Evolutionary conservation across 1,284 basidiomycete species (phyloP).

Genomic region (Peniophora sp.): DNA sequence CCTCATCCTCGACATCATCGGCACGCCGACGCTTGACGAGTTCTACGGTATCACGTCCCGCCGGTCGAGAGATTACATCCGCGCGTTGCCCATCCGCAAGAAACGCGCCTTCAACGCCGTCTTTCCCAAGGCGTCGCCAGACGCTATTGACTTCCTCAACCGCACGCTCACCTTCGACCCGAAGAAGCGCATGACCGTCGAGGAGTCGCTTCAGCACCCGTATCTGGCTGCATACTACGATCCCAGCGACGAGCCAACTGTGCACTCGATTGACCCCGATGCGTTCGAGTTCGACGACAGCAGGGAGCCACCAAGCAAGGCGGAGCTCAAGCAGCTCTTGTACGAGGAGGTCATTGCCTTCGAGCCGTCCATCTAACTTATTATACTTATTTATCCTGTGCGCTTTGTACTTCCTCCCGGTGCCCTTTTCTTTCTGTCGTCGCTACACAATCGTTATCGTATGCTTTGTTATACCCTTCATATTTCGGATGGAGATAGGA

Average conservation of each 20-base stretch:
- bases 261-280: constrained; percentile 67
- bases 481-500: too few species aligned
- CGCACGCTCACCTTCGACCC: constrained; percentile 86
- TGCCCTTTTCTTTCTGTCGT: neutral
- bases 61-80: constrained; percentile 80
- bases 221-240: constrained; percentile 69
- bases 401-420: neutral
- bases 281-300: constrained; percentile 85
- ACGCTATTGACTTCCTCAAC: constrained; percentile 79
- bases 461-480: too few species aligned
- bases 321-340: constrained; percentile 66
- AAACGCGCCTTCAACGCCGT: constrained; percentile 50
- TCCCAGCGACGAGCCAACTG: constrained; percentile 75
- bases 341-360: constrained; percentile 67
- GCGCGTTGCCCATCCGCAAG: constrained; percentile 67
- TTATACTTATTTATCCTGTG: constrained; percentile 4
- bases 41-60: constrained; percentile 82
- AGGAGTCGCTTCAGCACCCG: constrained; percentile 79
- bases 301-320: constrained; percentile 71
- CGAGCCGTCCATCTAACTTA: constrained; percentile 40
- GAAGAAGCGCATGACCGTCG: constrained; percentile 78
- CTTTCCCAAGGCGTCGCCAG: constrained; percentile 63
- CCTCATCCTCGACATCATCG: constrained; percentile 83
- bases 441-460: neutral
- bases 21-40: constrained; percentile 80